Conservation (phyloP, 768 basidiomycete genomes). For the Termitomyces sp. region DNA sequence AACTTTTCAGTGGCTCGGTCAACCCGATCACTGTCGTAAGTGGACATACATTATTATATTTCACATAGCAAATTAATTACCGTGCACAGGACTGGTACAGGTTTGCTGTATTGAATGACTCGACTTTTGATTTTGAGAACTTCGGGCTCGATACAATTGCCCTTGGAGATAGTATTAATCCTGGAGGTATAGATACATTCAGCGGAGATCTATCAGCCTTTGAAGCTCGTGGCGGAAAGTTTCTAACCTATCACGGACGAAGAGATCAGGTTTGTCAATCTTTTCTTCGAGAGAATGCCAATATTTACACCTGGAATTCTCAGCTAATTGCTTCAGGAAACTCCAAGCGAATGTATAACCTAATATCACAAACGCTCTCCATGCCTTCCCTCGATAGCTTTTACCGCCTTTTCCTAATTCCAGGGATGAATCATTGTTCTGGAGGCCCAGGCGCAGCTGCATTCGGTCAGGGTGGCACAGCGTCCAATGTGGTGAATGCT, state of each 20-base stretch:
- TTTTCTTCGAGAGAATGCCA: background rate
- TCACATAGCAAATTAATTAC: no score
- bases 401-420: slow-evolving; percentile 16
- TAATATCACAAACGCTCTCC: slow-evolving; percentile 7
- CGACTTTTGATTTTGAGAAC: slow-evolving; percentile 7
- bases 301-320: background rate
- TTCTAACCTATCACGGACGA: slow-evolving; percentile 17
- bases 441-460: slow-evolving; percentile 12
- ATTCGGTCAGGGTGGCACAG: slow-evolving; percentile 11
- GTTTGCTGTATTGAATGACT: slow-evolving; percentile 11
- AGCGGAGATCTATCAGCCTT: slow-evolving; percentile 12
- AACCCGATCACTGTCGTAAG: background rate
- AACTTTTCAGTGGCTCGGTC: slow-evolving; percentile 5
- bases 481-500: slow-evolving; percentile 7
- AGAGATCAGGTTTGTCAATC: slow-evolving; percentile 8
- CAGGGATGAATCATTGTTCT: slow-evolving; percentile 15
- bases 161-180: slow-evolving; percentile 4
- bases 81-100: slow-evolving; percentile 12
- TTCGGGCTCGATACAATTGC: slow-evolving; percentile 6
- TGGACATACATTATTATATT: no score
- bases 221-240: slow-evolving; percentile 12
- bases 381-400: slow-evolving; percentile 11
- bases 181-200: slow-evolving; percentile 12
- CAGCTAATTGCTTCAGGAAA: slow-evolving; percentile 15
- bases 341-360: background rate